A percentile compares a stretch with the other conserved stretches of the same genome.
Evolutionary conservation across 129 eudicot species (phyloP).

Genomic region (Deinandra increscens): DNA sequence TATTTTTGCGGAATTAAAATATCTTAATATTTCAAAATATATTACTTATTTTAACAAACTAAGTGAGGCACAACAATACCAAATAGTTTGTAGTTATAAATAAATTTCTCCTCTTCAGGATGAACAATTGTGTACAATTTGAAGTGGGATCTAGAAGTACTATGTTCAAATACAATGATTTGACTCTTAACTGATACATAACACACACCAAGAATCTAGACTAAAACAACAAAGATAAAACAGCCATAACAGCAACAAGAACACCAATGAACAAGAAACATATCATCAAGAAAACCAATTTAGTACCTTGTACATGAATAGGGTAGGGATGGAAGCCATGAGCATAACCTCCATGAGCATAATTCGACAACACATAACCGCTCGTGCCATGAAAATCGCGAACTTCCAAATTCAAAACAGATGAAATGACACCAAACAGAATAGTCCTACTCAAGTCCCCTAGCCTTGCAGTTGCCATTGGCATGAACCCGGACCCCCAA

Average conservation of each 20-base stretch:
- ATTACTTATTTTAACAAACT: too few species aligned
- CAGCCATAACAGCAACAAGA: conserved; percentile 31
- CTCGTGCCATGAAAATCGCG: conserved; percentile 52
- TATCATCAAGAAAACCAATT: conserved; percentile 34
- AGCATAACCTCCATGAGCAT: conserved; percentile 23
- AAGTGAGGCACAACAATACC: too few species aligned
- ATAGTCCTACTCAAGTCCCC: conserved; percentile 46
- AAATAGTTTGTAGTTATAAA: too few species aligned
- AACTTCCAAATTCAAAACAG: conserved; percentile 45
- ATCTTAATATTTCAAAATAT: too few species aligned
- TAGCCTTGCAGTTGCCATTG: conserved; percentile 8
- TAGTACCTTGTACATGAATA: conserved; percentile 37
- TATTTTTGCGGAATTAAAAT: too few species aligned
- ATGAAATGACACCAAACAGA: conserved; percentile 45
- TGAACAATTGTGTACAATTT: too few species aligned
- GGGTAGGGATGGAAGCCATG: conserved; percentile 56
- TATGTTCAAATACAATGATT: neutral
- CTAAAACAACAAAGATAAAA: conserved; percentile 22
- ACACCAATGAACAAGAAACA: conserved; percentile 48
- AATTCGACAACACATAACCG: conserved; percentile 43
- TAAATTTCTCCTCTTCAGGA: too few species aligned
- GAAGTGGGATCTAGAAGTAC: too few species aligned
- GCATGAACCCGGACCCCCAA: conserved; percentile 15
- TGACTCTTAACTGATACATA: conserved; percentile 11
- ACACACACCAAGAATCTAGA: conserved; percentile 14